Evolutionary conservation across 2,329 filamentous ascomycete genomes (phyloP).

Genomic region (Aspergillus flavus): DNA sequence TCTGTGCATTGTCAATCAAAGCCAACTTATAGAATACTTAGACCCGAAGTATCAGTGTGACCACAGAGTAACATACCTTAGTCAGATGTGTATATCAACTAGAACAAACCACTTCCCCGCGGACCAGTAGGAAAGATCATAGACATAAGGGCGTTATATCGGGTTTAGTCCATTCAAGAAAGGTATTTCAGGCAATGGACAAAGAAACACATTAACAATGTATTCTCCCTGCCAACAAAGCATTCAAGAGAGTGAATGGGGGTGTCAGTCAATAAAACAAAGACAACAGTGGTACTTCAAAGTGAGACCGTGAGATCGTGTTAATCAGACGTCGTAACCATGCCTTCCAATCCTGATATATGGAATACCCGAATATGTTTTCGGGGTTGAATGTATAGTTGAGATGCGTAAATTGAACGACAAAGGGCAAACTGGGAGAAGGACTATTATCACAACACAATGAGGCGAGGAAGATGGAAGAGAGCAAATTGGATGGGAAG

Average conservation of each 20-base stretch:
- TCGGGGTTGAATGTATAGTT: too few species aligned
- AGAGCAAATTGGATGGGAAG: slow-evolving; percentile 1
- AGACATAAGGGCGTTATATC: not conserved
- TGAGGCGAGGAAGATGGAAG: not conserved
- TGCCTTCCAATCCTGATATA: not conserved
- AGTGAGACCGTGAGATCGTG: not conserved
- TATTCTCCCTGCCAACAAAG: not conserved
- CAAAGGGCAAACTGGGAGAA: not conserved
- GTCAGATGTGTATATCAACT: not conserved
- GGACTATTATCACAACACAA: not conserved
- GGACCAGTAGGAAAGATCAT: not conserved
- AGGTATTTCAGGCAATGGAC: not conserved
- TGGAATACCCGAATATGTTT: not conserved
- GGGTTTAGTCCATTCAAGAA: not conserved
- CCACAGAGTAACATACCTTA: not conserved
- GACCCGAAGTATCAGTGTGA: not conserved
- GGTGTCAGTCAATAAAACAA: not conserved
- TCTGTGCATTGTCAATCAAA: slow-evolving; percentile 18
- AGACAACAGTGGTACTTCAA: not conserved
- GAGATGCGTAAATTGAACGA: not conserved
- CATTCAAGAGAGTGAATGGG: not conserved
- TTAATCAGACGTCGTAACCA: not conserved
- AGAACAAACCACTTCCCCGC: not conserved
- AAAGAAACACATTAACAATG: slow-evolving; percentile 1
- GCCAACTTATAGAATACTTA: slow-evolving; percentile 6